These are phyloP conservation scores for Zoysia japonica DNA, from an alignment of 176 grass and related monocot species.

Conservation along the genomic window DNA sequence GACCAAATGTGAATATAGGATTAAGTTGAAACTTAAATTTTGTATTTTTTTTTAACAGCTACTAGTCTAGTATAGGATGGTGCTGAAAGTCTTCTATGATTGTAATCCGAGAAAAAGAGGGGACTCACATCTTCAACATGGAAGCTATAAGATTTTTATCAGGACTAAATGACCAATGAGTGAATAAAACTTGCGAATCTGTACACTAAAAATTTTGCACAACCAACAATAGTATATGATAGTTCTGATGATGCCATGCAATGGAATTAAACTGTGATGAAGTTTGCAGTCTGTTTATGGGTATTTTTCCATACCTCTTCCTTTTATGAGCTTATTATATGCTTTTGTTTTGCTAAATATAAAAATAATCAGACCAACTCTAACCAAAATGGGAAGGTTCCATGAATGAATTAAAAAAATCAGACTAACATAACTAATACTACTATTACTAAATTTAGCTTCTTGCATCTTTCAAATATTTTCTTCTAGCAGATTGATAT, in stretches of 20 bases:
- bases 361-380: background rate
- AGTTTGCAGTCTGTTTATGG: background rate
- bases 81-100: too few relatives aligned
- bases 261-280: slow-evolving; percentile 2
- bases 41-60: too few relatives aligned
- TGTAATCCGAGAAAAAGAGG: background rate
- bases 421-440: background rate
- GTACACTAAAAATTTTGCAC: background rate
- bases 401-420: background rate
- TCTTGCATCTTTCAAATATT: background rate
- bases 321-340: background rate
- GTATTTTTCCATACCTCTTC: background rate
- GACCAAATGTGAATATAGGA: too few relatives aligned
- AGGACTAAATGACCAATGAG: background rate
- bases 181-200: background rate
- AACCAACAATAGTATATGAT: slow-evolving; percentile 2
- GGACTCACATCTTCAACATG: slow-evolving; percentile 18
- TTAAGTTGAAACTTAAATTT: too few relatives aligned
- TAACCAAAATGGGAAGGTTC: background rate
- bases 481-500: slow-evolving; percentile 4
- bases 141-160: background rate
- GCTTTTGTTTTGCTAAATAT: slow-evolving; percentile 2
- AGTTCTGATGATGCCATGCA: background rate
- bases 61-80: too few relatives aligned
- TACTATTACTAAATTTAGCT: background rate